phyloP scores from a whole-genome alignment of 176 grass and related monocot species.

The Musa beccarii region DNA sequence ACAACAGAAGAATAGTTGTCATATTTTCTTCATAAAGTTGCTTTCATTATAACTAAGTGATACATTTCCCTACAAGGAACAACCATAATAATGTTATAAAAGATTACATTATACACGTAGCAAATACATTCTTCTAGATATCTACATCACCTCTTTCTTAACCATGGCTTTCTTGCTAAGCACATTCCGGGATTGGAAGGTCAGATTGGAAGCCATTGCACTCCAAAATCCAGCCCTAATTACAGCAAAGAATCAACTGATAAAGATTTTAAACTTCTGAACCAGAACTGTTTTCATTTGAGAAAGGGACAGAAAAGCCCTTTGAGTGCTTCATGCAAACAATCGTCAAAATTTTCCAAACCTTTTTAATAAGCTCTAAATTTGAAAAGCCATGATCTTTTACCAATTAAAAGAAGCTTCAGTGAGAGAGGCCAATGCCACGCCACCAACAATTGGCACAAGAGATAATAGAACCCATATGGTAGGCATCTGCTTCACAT shows the following conservation, averaged over 20 bases:
- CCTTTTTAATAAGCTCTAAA: no score
- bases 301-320: no score
- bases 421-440: constrained; percentile 83
- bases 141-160: constrained; percentile 66
- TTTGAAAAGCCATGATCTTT: not conserved
- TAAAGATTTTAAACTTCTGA: not conserved
- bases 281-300: no score
- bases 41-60: not conserved
- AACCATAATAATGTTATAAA: no score
- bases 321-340: no score
- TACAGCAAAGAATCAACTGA: not conserved
- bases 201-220: constrained; percentile 92
- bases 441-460: constrained; percentile 90
- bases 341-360: not conserved
- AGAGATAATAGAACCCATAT: constrained; percentile 73
- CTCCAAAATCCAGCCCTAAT: constrained; percentile 86
- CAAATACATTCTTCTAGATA: no score
- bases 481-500: constrained; percentile 48
- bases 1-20: not conserved
- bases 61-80: not conserved
- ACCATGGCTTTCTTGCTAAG: constrained; percentile 98
- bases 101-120: no score
- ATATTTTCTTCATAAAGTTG: not conserved
- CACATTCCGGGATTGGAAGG: constrained; percentile 91
- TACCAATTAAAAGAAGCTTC: constrained; percentile 98